A percentile compares a stretch with the other conserved stretches of the same genome.
phyloP scores from a whole-genome alignment of 768 basidiomycete species.

The Suillus fuscotomentosus region DNA sequence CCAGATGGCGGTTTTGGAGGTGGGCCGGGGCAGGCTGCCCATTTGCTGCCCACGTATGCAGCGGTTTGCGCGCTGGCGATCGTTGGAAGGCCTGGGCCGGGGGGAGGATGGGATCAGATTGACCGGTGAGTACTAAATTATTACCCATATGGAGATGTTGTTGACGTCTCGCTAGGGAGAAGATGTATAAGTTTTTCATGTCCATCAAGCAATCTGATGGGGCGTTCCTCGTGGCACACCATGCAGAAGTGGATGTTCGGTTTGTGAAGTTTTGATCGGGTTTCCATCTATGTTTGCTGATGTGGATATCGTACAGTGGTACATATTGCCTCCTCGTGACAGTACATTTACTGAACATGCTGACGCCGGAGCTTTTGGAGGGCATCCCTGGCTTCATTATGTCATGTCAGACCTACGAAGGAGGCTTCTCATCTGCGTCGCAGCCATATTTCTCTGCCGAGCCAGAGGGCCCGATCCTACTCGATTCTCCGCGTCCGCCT shows the following conservation, averaged over 20 bases:
- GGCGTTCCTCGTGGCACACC: conserved; percentile 83
- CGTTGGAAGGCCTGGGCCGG: conserved; percentile 67
- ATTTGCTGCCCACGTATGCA: conserved; percentile 89
- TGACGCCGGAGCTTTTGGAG: conserved; percentile 84
- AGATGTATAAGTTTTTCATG: conserved; percentile 88
- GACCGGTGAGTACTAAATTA: conserved; percentile 52
- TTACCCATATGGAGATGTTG: not conserved
- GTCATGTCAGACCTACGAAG: conserved; percentile 96
- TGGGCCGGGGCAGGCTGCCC: conserved; percentile 84
- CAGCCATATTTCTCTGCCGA: conserved; percentile 56
- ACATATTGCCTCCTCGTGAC: conserved; percentile 89
- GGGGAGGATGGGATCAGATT: conserved; percentile 85
- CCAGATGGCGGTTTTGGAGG: conserved; percentile 90
- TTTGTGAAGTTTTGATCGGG: conserved; percentile 31
- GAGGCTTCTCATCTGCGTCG: conserved; percentile 84
- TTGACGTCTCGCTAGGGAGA: conserved; percentile 43
- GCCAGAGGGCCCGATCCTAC: conserved; percentile 24
- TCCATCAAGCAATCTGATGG: conserved; percentile 91
- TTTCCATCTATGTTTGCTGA: not conserved
- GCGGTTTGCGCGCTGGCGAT: conserved; percentile 82
- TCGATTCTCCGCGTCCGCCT: conserved; percentile 58
- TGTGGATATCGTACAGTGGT: conserved; percentile 50
- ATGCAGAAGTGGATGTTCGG: conserved; percentile 95
- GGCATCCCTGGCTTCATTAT: conserved; percentile 79
- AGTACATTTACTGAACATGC: conserved; percentile 78